Evolutionary conservation across 2,329 filamentous ascomycete species (phyloP).

Genomic region (Colletotrichum gloeosporioides): DNA sequence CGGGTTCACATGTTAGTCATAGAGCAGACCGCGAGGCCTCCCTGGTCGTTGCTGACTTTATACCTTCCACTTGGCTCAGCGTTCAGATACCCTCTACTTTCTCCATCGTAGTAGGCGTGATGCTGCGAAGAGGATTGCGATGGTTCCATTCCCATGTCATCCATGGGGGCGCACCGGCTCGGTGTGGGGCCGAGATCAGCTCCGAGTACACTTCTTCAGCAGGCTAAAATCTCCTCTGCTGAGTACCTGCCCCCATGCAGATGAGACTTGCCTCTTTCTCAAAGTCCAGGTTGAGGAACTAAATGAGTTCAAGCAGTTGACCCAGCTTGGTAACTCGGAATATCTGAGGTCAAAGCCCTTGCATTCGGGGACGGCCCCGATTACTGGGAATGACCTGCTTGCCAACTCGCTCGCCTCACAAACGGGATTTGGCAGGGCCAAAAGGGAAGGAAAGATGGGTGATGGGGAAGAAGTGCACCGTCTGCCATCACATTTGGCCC

Average conservation of each 20-base stretch:
- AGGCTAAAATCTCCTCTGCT: background rate
- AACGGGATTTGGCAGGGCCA: background rate
- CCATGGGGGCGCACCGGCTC: background rate
- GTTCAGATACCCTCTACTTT: background rate
- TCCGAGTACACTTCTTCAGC: background rate
- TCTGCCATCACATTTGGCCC: background rate
- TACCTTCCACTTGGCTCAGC: background rate
- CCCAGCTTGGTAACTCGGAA: background rate
- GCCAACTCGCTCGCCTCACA: background rate
- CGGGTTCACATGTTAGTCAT: too few species aligned
- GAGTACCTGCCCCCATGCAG: background rate
- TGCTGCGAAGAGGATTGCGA: background rate
- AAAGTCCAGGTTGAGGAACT: background rate
- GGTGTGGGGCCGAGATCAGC: background rate
- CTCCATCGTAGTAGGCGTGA: background rate
- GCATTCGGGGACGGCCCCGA: background rate
- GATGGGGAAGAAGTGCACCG: background rate
- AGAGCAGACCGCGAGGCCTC: background rate
- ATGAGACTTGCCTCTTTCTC: accelerated
- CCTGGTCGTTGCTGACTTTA: too few species aligned
- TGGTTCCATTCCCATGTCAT: accelerated
- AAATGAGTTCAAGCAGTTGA: background rate
- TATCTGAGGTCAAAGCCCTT: background rate
- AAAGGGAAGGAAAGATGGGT: accelerated
- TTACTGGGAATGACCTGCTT: background rate